Conservation (phyloP, 495 filamentous ascomycete species). For the Halenospora varia region DNA sequence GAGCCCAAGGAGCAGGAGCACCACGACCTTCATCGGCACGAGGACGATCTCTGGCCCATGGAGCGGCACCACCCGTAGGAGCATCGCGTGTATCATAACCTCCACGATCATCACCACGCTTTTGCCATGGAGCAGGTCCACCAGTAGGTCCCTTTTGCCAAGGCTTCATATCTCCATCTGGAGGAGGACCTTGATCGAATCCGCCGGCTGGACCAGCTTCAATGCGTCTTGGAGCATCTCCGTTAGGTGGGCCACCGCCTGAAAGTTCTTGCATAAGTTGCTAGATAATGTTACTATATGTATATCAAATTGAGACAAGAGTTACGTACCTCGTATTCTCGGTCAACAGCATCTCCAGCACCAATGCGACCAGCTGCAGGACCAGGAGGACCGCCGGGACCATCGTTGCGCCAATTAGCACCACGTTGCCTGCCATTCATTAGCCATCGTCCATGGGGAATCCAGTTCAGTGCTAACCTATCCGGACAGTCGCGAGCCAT, state of each 20-base stretch:
- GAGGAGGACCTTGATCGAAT: slow-evolving; percentile 35
- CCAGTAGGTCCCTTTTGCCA: slow-evolving; percentile 92
- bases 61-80: slow-evolving; percentile 32
- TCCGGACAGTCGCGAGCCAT: slow-evolving; percentile 95
- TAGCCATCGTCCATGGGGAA: not conserved
- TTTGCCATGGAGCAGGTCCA: slow-evolving; percentile 76
- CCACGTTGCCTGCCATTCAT: slow-evolving; percentile 63
- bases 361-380: slow-evolving; percentile 63
- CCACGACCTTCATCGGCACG: slow-evolving; percentile 36
- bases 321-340: slow-evolving; percentile 82
- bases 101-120: slow-evolving; percentile 32
- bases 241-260: slow-evolving; percentile 61
- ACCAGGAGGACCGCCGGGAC: slow-evolving; percentile 38
- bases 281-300: slow-evolving; percentile 49
- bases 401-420: slow-evolving; percentile 83
- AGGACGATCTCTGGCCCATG: slow-evolving; percentile 58
- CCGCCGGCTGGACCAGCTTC: slow-evolving; percentile 72
- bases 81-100: slow-evolving; percentile 30
- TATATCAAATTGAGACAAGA: not conserved
- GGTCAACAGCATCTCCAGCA: slow-evolving; percentile 80
- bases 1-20: slow-evolving; percentile 43
- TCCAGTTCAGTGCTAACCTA: slow-evolving; percentile 17
- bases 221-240: slow-evolving; percentile 71
- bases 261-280: slow-evolving; percentile 98
- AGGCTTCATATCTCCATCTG: slow-evolving; percentile 59